These are phyloP conservation scores for Cyberlindnera maclurae DNA, from an alignment of 805 yeast genomes.

Conservation along the genomic window DNA sequence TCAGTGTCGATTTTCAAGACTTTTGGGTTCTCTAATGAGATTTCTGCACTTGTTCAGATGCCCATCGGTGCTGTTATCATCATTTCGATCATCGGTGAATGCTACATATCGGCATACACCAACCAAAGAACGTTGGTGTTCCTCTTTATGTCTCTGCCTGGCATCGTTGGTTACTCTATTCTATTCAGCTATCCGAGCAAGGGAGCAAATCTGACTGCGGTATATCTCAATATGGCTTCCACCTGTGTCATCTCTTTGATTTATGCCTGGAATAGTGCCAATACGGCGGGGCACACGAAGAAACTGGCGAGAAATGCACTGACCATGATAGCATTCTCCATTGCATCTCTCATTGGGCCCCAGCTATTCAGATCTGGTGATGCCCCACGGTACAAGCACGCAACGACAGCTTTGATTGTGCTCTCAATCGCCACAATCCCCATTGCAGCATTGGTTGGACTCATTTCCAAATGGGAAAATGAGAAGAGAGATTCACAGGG, in stretches of 20 bases:
- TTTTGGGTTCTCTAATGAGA: conserved; percentile 18
- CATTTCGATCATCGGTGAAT: conserved; percentile 30
- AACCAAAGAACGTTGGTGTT: conserved; percentile 29
- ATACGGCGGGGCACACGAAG: conserved; percentile 54
- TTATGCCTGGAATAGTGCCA: conserved; percentile 51
- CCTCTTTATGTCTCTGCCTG: conserved; percentile 35
- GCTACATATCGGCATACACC: conserved; percentile 29
- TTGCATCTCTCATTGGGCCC: conserved; percentile 54
- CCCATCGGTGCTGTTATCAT: conserved; percentile 46
- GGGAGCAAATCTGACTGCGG: conserved; percentile 38
- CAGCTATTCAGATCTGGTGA: conserved; percentile 44
- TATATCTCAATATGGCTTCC: conserved; percentile 43
- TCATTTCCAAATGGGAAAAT: conserved; percentile 40
- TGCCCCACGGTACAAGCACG: conserved; percentile 47
- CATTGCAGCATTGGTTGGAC: conserved; percentile 33
- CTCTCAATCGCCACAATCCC: conserved; percentile 41
- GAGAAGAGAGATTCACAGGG: conserved; percentile 25
- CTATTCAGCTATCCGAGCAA: conserved; percentile 25
- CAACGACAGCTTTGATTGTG: conserved; percentile 47
- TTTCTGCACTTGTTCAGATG: conserved; percentile 41
- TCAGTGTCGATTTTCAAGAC: conserved; percentile 10
- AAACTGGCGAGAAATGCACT: conserved; percentile 42
- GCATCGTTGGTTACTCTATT: conserved; percentile 44
- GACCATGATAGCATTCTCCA: conserved; percentile 48
- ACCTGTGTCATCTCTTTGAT: conserved; percentile 47